Evolutionary conservation across 2,329 filamentous ascomycete species (phyloP), one percentile per base, ranked within the genome.

Genomic region (Penicillium rolfsii): DNA sequence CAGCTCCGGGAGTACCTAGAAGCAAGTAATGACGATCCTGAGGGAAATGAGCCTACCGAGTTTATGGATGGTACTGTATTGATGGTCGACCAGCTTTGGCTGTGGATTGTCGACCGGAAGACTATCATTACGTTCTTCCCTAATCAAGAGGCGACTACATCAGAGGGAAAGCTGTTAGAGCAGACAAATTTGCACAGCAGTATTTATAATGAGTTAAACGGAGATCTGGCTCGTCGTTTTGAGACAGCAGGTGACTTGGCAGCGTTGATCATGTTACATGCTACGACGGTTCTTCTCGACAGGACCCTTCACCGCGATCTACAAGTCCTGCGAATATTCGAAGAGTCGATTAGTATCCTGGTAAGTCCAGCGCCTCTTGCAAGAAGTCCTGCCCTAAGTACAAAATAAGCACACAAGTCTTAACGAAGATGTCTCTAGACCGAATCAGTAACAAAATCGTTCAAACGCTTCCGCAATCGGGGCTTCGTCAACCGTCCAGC

Each of bases 51-150:
- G 4, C 58, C 57, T 4, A 52, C 46, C 5, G 63, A 67, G 26
- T 74, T 74, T 19, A 68, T 70, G 64, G 72, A 75, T 50, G 73
- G 73, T 3, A 75, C 74, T 56, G 87, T 88, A 41, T 80, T 89
- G n/a, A 89, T 89, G 85, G 84, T 89, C 0, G 87, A 89, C 60
- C 86, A 89, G 67, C 71, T 89, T 1, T 89, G 87, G 87, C 71
- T 89, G 0, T 79, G 76, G 76, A 73, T 79, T 41, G 66, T 77
- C 8, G 75, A 79, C 52, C 56, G 69, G 19, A 74, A 72, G 57
- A 75, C 73, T 8, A 65, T 74, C 24, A 64, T 75, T 2, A 74
- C 73, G 2, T 74, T 74, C 52, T 76, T 74, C 38, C 73, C 73
- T 0, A 71, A 72, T 28, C 72, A 74, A 38, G 73, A 77, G 48